A percentile compares a stretch with the other conserved stretches of the same genome.
These are phyloP conservation scores for Elaeis guineensis DNA, from an alignment of 176 grass and related monocot genomes.

Conservation along the genomic window DNA sequence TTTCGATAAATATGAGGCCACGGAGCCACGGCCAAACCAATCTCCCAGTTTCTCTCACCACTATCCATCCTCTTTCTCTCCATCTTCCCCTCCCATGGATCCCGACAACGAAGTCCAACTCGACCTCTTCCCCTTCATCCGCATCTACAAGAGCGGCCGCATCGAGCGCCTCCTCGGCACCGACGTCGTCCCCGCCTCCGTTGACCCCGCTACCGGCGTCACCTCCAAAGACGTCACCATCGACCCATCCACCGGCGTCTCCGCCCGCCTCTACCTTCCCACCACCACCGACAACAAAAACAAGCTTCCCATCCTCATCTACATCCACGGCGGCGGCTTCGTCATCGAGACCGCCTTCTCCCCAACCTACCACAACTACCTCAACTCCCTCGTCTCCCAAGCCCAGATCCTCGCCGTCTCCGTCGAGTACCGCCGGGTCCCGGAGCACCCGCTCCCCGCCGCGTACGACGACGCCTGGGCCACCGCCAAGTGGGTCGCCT, in stretches of 20 bases:
- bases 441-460: constrained; percentile 53
- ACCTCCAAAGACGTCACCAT: constrained; percentile 17
- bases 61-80: not conserved
- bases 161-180: constrained; percentile 5
- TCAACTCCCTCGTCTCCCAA: constrained; percentile 36
- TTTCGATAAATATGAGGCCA: too few species aligned
- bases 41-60: too few species aligned
- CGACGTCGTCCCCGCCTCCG: not conserved
- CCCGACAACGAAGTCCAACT: not conserved
- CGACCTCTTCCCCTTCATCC: not conserved
- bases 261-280: constrained; percentile 13
- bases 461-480: constrained; percentile 46
- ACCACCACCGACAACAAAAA: not conserved
- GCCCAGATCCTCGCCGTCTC: constrained; percentile 37
- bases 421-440: constrained; percentile 72
- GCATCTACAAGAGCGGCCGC: constrained; percentile 8
- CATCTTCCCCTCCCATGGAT: not conserved
- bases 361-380: constrained; percentile 37
- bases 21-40: too few species aligned
- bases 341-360: constrained; percentile 35
- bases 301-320: constrained; percentile 49
- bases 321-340: constrained; percentile 60
- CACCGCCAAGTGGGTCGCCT: constrained; percentile 31
- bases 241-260: constrained; percentile 3
- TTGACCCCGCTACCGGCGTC: constrained; percentile 8